A percentile compares a stretch with the other conserved stretches of the same genome.
Evolutionary conservation across 139 green algal genomes (phyloP).

Genomic region (Closterium sp.): DNA sequence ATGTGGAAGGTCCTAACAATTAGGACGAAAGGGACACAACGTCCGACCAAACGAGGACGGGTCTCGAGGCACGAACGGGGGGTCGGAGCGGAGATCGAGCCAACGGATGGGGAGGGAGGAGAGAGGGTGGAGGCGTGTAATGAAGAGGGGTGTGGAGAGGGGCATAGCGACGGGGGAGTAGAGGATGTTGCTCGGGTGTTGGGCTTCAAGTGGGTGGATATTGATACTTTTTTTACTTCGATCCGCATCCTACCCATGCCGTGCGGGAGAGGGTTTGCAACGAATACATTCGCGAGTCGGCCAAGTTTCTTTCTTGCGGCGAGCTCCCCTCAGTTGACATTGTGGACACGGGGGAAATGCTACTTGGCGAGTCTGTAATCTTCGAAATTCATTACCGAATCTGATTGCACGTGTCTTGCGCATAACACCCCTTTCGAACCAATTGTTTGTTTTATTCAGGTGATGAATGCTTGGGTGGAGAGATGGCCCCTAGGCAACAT

Average conservation of each 20-base stretch:
- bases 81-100: background rate
- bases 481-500: too few relatives aligned
- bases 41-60: background rate
- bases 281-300: background rate
- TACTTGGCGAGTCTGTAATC: too few relatives aligned
- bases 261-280: background rate
- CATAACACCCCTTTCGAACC: too few relatives aligned
- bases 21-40: background rate
- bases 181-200: background rate
- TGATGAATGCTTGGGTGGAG: too few relatives aligned
- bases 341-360: too few relatives aligned
- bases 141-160: background rate
- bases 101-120: background rate
- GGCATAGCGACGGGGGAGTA: background rate
- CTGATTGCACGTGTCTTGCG: too few relatives aligned
- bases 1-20: background rate
- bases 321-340: background rate
- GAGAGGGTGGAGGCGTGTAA: too few relatives aligned
- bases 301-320: background rate
- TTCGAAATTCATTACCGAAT: too few relatives aligned
- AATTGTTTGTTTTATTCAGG: too few relatives aligned
- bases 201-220: background rate
- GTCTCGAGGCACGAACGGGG: background rate
- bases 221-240: background rate
- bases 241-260: background rate